Conservation (phyloP, 169 alveolate species). For the Babesia caballi region DNA sequence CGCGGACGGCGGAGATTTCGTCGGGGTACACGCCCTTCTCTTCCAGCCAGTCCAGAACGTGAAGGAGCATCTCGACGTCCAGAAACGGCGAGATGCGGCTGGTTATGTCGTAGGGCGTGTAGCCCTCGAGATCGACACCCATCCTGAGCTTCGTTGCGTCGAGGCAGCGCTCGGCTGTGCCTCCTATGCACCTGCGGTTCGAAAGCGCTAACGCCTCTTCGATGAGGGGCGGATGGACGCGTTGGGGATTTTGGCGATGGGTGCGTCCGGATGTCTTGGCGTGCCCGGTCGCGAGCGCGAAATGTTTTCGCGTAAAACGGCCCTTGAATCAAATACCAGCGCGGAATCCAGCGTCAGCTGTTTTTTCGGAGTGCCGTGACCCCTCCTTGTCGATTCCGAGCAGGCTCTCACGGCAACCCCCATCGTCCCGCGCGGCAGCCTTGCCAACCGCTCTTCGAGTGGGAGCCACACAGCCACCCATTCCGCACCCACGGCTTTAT, state of each 20-base stretch:
- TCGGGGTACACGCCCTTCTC: slow-evolving; percentile 62
- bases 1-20: slow-evolving; percentile 11
- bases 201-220: background rate
- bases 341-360: too few relatives aligned
- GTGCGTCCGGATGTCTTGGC: background rate
- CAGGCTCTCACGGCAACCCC: background rate
- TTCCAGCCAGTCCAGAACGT: slow-evolving; percentile 70
- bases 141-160: too few relatives aligned
- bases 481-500: too few relatives aligned
- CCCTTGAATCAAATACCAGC: too few relatives aligned
- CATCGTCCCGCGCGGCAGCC: slow-evolving; percentile 15
- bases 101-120: slow-evolving; percentile 53
- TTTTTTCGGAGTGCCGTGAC: too few relatives aligned
- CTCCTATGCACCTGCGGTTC: background rate
- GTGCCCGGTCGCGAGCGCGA: background rate
- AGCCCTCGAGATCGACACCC: slow-evolving; percentile 7
- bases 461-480: too few relatives aligned
- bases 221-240: background rate
- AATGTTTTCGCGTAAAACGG: background rate
- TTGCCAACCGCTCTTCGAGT: background rate
- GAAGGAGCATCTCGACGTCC: slow-evolving; percentile 74
- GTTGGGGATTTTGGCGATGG: background rate
- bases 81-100: slow-evolving; percentile 65
- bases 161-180: too few relatives aligned
- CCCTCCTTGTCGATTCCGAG: too few relatives aligned